Percentiles rank a stretch among this genome's conserved stretches.
phyloP scores from a whole-genome alignment of 2,329 filamentous ascomycete genomes.

The Allantophomopsis lycopodina region DNA sequence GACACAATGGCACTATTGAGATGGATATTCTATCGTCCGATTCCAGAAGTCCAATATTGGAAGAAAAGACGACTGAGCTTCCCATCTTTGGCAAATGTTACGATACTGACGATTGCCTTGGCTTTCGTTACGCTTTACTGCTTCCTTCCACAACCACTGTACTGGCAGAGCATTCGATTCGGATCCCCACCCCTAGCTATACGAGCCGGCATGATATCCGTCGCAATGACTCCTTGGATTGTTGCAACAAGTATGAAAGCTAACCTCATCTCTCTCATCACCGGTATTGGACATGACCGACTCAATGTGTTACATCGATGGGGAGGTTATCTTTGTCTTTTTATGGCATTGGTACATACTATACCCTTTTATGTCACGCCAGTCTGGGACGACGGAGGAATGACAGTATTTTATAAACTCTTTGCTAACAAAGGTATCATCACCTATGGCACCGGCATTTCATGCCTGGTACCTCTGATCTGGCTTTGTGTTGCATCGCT shows the following conservation, averaged over 20 bases:
- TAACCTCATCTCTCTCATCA: conserved; percentile 71
- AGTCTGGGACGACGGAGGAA: conserved; percentile 67
- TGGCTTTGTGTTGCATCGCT: conserved; percentile 81
- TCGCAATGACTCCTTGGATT: conserved; percentile 89
- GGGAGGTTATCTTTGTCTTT: conserved; percentile 75
- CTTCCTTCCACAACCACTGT: conserved; percentile 78
- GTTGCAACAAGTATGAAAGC: conserved; percentile 82
- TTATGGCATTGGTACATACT: conserved; percentile 71
- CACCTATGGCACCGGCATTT: conserved; percentile 76
- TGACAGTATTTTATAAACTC: conserved; percentile 54
- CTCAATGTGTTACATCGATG: conserved; percentile 90
- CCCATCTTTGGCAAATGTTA: conserved; percentile 61
- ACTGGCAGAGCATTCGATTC: conserved; percentile 74
- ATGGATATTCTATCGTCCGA: conserved; percentile 79
- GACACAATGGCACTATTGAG: conserved; percentile 70
- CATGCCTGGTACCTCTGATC: conserved; percentile 65
- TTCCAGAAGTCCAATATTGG: conserved; percentile 54
- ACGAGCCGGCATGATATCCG: conserved; percentile 79
- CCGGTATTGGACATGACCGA: conserved; percentile 82
- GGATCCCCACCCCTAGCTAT: conserved; percentile 84
- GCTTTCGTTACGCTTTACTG: conserved; percentile 67
- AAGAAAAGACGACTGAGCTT: conserved; percentile 61
- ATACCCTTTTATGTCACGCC: conserved; percentile 85
- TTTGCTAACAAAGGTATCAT: conserved; percentile 51
- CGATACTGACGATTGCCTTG: conserved; percentile 53